Base-by-base conservation (phyloP, 805 yeast species). In the Sungouiella blattae region DNA sequence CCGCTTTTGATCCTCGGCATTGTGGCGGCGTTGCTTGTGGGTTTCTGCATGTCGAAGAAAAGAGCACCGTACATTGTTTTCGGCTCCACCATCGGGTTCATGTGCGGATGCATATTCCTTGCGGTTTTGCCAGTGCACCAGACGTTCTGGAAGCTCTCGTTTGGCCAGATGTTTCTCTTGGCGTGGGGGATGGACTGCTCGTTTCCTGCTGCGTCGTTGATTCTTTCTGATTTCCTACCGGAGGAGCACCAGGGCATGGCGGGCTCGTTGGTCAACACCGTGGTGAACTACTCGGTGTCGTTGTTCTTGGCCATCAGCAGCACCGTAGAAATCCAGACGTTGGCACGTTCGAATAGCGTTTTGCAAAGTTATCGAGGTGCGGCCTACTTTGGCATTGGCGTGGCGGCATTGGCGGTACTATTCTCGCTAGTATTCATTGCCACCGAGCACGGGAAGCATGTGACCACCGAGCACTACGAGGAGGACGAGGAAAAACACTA, bases 161-260 rank as follows among this genome's bases (percentile, higher is more conserved):
- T 84, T 49, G 78, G 81, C 3, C 70, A 74, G 20, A 64, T 74
- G 67, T 46, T 78, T 12, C 58, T 83, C 5, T 58, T 77, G 4
- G 72, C 80, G 11, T 80, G 79, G 67, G 94, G 87, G 2, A 82
- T 84, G 88, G 91, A 84, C 53, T 62, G 80, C 54, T 77, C 85
- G 18, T 84, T 83, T 55, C 91, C 93, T 0, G 80, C 89, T 1
- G 79, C 84, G 0, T 75, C 87, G 0, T 67, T 83, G 32, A 69
- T 80, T 11, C 55, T 83, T 27, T 73, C 82, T 6, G 78, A 78
- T 40, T 62, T 62, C 30, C 61, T 83, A 24, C 88, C 89, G 0
- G 55, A 65, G 31, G 64, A 71, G 39, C 77, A 79, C 46, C 93
- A 84, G 58, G 93, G 91, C 6, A 75, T 81, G 71, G 89, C 88